Percentiles rank a stretch among this genome's conserved stretches.
Conservation (phyloP, 371 early-diverging fungal species). For the Mycotypha africana region DNA sequence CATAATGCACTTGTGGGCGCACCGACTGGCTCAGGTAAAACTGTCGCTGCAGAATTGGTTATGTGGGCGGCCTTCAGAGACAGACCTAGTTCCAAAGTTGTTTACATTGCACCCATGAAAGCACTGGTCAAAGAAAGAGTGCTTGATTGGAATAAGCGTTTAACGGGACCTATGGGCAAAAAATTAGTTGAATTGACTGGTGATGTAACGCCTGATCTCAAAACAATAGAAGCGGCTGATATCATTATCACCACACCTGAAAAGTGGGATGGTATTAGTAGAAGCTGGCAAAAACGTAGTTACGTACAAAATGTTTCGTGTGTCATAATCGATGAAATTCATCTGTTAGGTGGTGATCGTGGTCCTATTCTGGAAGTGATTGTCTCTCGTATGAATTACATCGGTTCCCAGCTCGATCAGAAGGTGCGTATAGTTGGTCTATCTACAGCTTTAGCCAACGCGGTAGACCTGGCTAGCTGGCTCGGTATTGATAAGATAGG, state of each 20-base stretch:
- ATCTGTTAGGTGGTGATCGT: constrained; percentile 94
- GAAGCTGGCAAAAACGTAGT: constrained; percentile 81
- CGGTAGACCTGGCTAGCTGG: constrained; percentile 95
- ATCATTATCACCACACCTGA: constrained; percentile 98
- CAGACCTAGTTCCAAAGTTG: constrained; percentile 82
- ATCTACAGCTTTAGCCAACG: constrained; percentile 98
- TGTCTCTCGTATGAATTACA: constrained; percentile 96
- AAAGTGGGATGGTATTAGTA: constrained; percentile 98
- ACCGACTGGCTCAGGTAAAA: constrained; percentile 99
- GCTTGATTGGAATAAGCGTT: constrained; percentile 82
- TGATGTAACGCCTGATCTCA: constrained; percentile 91
- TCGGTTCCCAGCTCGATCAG: constrained; percentile 63
- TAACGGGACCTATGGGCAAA: constrained; percentile 70
- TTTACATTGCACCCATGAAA: constrained; percentile 99
- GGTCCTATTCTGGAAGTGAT: constrained; percentile 98
- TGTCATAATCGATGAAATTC: constrained; percentile 99
- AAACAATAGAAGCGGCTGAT: constrained; percentile 81
- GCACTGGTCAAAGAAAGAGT: constrained; percentile 98
- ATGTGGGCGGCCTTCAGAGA: constrained; percentile 89
- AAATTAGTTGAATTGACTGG: constrained; percentile 95
- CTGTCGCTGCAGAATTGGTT: constrained; percentile 94
- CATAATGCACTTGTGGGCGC: constrained; percentile 94
- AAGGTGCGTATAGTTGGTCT: constrained; percentile 95
- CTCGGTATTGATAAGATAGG: constrained; percentile 79
- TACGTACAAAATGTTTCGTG: constrained; percentile 82